These are phyloP conservation scores for Exophiala bonariae DNA, from an alignment of 2,329 filamentous ascomycete species.

Conservation along the genomic window DNA sequence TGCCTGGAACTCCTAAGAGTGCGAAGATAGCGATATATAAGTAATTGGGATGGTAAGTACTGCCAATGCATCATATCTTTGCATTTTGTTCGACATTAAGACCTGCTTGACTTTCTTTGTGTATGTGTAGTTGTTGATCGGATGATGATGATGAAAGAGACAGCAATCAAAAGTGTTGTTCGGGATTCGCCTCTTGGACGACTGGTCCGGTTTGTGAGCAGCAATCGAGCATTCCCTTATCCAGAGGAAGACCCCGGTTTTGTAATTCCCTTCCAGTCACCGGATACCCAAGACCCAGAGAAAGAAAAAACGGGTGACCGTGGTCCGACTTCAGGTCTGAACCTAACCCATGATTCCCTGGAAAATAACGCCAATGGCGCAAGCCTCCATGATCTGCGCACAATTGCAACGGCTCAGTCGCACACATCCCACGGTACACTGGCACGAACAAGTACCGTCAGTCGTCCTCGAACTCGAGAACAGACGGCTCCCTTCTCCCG, in stretches of 20 bases:
- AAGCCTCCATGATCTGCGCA: conserved; percentile 16
- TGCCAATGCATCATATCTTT: too few relatives aligned
- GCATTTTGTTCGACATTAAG: too few relatives aligned
- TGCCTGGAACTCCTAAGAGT: too few relatives aligned
- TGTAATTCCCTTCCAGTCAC: conserved; percentile 29
- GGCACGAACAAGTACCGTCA: conserved; percentile 29
- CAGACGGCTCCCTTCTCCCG: conserved; percentile 27
- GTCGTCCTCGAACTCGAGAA: conserved; percentile 34
- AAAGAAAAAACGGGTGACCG: conserved; percentile 10
- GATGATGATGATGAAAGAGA: too few relatives aligned
- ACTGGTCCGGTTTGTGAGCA: conserved; percentile 43
- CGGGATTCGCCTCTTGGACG: conserved; percentile 51
- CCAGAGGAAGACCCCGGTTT: conserved; percentile 42
- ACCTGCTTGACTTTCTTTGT: too few relatives aligned
- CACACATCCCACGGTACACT: not conserved
- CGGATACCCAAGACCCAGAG: conserved; percentile 19
- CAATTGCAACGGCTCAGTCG: too few relatives aligned
- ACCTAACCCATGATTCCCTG: conserved; percentile 11
- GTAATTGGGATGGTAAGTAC: too few relatives aligned
- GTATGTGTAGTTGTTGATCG: too few relatives aligned
- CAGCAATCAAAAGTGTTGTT: too few relatives aligned
- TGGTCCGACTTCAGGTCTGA: too few relatives aligned
- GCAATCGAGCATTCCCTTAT: conserved; percentile 42
- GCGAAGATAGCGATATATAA: too few relatives aligned
- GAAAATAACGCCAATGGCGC: conserved; percentile 5